Conservation (phyloP, 1,284 basidiomycete species). For the Moesziomyces parantarcticus region DNA sequence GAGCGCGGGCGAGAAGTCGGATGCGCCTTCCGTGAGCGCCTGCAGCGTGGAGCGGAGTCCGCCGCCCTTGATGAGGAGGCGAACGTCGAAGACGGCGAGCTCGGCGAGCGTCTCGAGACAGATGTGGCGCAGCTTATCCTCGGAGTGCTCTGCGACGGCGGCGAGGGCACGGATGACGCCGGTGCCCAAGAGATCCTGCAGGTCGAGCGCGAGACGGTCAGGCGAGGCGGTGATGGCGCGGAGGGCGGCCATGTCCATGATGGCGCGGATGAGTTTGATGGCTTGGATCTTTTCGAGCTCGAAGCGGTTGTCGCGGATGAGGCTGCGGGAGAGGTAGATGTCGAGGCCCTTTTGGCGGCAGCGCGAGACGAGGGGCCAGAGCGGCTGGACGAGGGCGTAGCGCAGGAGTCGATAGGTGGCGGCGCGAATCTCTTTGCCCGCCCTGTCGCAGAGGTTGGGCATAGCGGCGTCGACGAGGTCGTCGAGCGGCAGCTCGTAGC, state of each 20-base stretch:
- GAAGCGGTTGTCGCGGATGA: conserved; percentile 84
- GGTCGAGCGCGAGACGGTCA: conserved; percentile 70
- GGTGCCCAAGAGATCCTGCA: conserved; percentile 38
- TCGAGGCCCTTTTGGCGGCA: conserved; percentile 77
- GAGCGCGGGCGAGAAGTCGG: conserved; percentile 85
- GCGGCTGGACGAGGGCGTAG: conserved; percentile 78
- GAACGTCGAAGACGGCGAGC: conserved; percentile 86
- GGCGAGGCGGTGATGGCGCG: conserved; percentile 34
- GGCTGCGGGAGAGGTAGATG: conserved; percentile 85
- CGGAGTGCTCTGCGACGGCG: conserved; percentile 89
- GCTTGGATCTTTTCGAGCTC: conserved; percentile 91
- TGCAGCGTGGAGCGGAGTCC: conserved; percentile 89
- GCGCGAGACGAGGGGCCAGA: conserved; percentile 70
- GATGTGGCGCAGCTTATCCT: conserved; percentile 86
- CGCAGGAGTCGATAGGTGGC: conserved; percentile 87
- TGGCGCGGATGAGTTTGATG: conserved; percentile 87
- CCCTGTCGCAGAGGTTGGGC: conserved; percentile 80
- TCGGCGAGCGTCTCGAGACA: conserved; percentile 91
- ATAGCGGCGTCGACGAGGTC: conserved; percentile 79
- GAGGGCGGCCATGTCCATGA: conserved; percentile 73
- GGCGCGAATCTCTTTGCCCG: conserved; percentile 81
- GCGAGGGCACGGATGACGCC: conserved; percentile 78
- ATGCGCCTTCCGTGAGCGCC: conserved; percentile 85
- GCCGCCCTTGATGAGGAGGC: conserved; percentile 82
- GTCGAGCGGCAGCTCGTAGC: conserved; percentile 78